Base-by-base conservation (phyloP, 148 eudicot genomes). In the Chenopodium berlandieri region DNA sequence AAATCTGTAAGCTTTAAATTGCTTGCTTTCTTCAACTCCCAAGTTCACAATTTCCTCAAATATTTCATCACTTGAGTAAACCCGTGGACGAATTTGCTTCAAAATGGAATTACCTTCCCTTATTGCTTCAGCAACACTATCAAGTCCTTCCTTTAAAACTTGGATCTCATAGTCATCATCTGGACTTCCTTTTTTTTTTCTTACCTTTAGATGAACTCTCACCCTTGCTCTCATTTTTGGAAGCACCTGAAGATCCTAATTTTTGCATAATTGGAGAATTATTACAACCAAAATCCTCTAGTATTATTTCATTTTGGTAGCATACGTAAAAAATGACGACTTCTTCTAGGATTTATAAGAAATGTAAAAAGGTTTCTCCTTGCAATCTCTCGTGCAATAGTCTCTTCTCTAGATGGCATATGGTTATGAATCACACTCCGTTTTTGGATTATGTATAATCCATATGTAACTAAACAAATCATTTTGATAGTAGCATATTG, bases 101-200 rank as follows among this genome's bases (percentile, higher is more conserved):
- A 46, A 2, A 19, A 46, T 47, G 5, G 76, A 73, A 47, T 44
- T 73, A 34, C 76, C 76, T 20, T 73, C 76, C n/a, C 31, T 47
- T 1, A 73, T 73, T 19, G 76, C 76, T 2, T 73, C 32, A 22
- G 58, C 76, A 73, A 73, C 32, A 73, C 31, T 73, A 22, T 73
- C 76, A n/a, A 73, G 54, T 7, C 58, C 76, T 23, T 23, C 56
- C 27, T 73, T 73, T 58, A 46, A 73, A 23, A 73, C 4, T 48
- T 48, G 32, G 16, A 47, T 40, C 17, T 73, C 76, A 9, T 73
- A n/a, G 5, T 73, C 76, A 7, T 73, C 54, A 48, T 9, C 58
- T n/a, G 10, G 16, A 73, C 54, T 19, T 23, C 56, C 31, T 23
- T 47, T 73, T 73, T 73, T 19, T 44, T 20, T 46, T 73, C 10